A percentile compares a stretch with the other conserved stretches of the same genome.
Conservation (phyloP, 179 eudicot genomes). For the Drosera spatulata region DNA sequence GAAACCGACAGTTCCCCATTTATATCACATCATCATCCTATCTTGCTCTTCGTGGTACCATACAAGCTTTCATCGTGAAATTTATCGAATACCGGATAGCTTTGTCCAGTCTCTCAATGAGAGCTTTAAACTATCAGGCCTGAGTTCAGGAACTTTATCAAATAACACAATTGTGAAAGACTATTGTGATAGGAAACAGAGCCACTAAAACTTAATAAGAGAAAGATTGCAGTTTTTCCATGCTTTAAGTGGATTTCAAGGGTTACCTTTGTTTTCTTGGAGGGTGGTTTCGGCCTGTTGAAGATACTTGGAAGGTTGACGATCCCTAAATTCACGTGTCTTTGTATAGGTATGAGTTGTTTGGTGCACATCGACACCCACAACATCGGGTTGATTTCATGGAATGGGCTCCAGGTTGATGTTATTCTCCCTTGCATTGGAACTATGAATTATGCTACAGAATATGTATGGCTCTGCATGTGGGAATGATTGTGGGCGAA, state of each 20-base stretch:
- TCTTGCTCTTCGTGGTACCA: no score
- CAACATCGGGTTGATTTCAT: constrained; percentile 91
- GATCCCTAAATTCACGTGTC: background rate
- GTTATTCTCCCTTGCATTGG: constrained; percentile 1
- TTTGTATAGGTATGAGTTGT: constrained; percentile 47
- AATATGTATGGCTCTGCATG: background rate
- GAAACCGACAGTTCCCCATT: no score
- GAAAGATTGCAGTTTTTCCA: background rate
- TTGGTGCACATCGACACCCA: constrained; percentile 75
- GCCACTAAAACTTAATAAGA: background rate
- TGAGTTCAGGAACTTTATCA: no score
- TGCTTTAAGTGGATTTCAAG: background rate
- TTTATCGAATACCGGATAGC: no score
- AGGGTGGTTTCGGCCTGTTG: background rate
- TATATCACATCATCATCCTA: no score
- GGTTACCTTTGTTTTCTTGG: background rate
- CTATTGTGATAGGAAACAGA: background rate
- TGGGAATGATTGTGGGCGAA: background rate
- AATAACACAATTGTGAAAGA: no score
- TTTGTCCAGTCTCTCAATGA: no score
- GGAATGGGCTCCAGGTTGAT: constrained; percentile 99
- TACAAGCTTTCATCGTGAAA: no score
- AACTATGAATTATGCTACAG: background rate
- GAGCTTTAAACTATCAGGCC: no score
- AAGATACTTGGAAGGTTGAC: background rate